Base-by-base conservation (phyloP, 2,329 filamentous ascomycete genomes). In the Aureobasidium sp. region DNA sequence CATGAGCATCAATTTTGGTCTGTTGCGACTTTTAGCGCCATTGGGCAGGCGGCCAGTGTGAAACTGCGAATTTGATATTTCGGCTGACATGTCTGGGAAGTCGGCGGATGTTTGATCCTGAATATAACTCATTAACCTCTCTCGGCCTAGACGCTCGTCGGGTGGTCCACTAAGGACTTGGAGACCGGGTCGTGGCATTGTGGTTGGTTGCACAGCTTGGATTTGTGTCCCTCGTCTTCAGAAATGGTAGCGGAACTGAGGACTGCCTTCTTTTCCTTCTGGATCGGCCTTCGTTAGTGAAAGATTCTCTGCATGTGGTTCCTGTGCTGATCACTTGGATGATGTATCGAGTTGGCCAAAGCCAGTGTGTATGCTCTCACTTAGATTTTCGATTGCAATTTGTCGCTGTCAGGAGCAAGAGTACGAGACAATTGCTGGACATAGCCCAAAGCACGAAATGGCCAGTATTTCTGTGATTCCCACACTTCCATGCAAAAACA, bases 1-100 rank as follows among this genome's bases (percentile, higher is more conserved):
- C 94, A 99, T 97, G 67, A 99, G 80, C 62, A 99, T 79, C 59
- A 99, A 78, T 69, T 92, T 85, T 37, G 94, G 94, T 74, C 94
- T 95, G 59, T 82, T 76, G 82, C 84, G 81, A 63, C 79, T 79
- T 47, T 78, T 74, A 65, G 81, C 82, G 67, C 75, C 77, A 65
- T 78, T 78, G 24, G 75, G 75, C 47, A 78, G 65, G n/a, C 74
- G 71, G 20, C 76, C 75, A 10, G 75, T 77, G 64, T 77, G 75
- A 12, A 62, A 64, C 32, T 59, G 62, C 17, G 46, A 48, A 34
- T 59, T 59, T 7, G 55, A 29, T 15, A 52, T 17, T 44, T 63
- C 62, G 2, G 55, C 46, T 15, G 62, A 63, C 47, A 53, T 46
- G 24, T 63, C 62, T 10, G 62, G 62, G 13, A 55, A 47, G 26